These are phyloP conservation scores for Melastoma candidum DNA, from an alignment of 441 rosid species.

Conservation along the genomic window DNA sequence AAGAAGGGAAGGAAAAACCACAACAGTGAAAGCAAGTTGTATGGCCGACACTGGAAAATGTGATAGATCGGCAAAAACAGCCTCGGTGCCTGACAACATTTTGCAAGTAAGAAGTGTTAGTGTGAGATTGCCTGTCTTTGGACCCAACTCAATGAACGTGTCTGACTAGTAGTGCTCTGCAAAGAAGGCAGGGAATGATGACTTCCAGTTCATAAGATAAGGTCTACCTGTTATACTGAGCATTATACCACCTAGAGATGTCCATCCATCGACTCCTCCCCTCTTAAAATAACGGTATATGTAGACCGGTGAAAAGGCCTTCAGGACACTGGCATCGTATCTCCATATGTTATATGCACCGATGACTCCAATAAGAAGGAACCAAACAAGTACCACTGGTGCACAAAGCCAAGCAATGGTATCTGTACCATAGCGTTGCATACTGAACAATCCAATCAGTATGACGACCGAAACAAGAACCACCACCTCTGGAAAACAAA, in stretches of 20 bases:
- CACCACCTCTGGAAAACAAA: slow-evolving; percentile 14
- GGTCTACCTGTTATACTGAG: slow-evolving; percentile 26
- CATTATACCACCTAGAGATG: slow-evolving; percentile 24
- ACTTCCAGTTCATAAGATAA: not conserved
- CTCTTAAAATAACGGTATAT: slow-evolving; percentile 16
- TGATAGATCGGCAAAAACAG: slow-evolving; percentile 13
- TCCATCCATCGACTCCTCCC: slow-evolving; percentile 18
- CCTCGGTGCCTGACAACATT: slow-evolving; percentile 9
- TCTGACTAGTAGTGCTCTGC: not conserved
- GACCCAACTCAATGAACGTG: not conserved
- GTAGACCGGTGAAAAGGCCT: slow-evolving; percentile 25
- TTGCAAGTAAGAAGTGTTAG: not conserved
- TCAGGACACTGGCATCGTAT: slow-evolving; percentile 20
- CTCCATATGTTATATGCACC: slow-evolving; percentile 25
- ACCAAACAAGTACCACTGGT: slow-evolving; percentile 22
- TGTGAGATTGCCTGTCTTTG: not conserved
- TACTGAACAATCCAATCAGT: slow-evolving; percentile 20
- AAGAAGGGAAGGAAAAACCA: slow-evolving; percentile 17
- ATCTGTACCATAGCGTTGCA: slow-evolving; percentile 23
- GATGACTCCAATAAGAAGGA: slow-evolving; percentile 21
- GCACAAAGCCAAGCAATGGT: slow-evolving; percentile 27
- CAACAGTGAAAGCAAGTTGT: slow-evolving; percentile 13
- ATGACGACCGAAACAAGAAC: slow-evolving; percentile 19
- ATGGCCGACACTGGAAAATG: slow-evolving; percentile 15
- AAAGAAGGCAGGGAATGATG: not conserved